Evolutionary conservation across 2,329 filamentous ascomycete genomes (phyloP), one percentile per base, ranked within the genome.

Genomic region (Alternaria panax): DNA sequence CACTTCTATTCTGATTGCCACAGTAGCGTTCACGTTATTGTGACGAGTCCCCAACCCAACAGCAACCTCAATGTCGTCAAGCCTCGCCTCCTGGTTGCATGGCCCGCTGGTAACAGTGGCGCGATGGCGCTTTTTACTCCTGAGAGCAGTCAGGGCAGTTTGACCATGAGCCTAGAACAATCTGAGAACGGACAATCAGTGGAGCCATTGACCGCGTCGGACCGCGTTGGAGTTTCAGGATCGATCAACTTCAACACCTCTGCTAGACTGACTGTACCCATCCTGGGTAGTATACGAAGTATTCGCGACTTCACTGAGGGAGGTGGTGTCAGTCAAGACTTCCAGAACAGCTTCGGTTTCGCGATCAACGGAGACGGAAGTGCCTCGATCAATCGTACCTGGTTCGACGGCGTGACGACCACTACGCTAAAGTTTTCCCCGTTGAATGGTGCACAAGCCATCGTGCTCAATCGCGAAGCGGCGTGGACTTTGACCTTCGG

Each of bases 1-100:
- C 88, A 86, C 74, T 88, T 90, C 75, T 86, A 88, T 64, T 88
- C 86, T 0, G 87, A 90, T 68, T 89, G 87, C 72, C 81, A 87
- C 62, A 81, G 83, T 2, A 82, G 84, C 32, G 81, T 82, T 5
- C 87, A 90, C 64, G 85, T 87, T 0, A 83, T 90, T 0, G 77
- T 90, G 0, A 89, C 87, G 0, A 88, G 81, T 59, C 87, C 87
- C 14, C 72, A 83, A 0, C 67, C 80, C 2, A 79, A 82, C 16
- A 87, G 83, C 56, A 81, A 88, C 64, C 75, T 88, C 1, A 81
- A 78, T 1, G 77, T 86, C 32, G 85, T 88, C 59, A 80, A 82
- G 0, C 87, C 87, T 8, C 80, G 87, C n/a, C 73, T 90, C 22
- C 79, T 88, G 11, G 69, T 78, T 7, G 88, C 87, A 8, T 90